A percentile compares a stretch with the other conserved stretches of the same genome.
Conservation (phyloP, 495 filamentous ascomycete species). For the Cenococcum geophilum region DNA sequence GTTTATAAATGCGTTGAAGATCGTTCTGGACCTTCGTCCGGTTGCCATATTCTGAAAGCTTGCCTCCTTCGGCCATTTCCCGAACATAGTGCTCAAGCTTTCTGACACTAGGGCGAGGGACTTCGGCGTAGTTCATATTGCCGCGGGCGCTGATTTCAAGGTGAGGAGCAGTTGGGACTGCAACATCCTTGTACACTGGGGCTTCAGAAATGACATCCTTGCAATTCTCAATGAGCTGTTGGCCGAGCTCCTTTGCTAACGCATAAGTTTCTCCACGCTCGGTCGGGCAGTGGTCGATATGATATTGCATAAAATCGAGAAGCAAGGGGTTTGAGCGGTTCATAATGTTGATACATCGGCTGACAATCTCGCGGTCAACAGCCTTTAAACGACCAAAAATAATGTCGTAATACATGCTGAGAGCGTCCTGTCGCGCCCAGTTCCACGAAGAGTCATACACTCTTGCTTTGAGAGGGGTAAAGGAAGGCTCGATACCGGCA, state of each 20-base stretch:
- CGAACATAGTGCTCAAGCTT: conserved; percentile 98
- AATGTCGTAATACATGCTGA: conserved; percentile 99
- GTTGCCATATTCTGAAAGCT: conserved; percentile 97
- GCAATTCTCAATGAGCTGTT: conserved; percentile 95
- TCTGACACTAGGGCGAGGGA: conserved; percentile 79
- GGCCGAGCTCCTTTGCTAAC: conserved; percentile 90
- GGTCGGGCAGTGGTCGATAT: conserved; percentile 97
- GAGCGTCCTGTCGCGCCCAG: conserved; percentile 94
- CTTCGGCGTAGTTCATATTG: conserved; percentile 82
- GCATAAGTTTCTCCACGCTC: conserved; percentile 96
- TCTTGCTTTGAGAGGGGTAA: conserved; percentile 87
- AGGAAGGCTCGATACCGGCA: conserved; percentile 85
- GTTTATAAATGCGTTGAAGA: conserved; percentile 86
- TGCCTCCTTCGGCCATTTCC: conserved; percentile 97
- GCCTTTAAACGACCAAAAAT: conserved; percentile 92
- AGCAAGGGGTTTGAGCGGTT: conserved; percentile 94
- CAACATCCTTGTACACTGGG: conserved; percentile 93
- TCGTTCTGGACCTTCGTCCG: conserved; percentile 96
- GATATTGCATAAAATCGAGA: conserved; percentile 99
- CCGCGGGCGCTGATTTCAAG: conserved; percentile 85
- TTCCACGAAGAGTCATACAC: conserved; percentile 99
- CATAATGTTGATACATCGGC: conserved; percentile 97
- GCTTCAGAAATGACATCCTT: conserved; percentile 76
- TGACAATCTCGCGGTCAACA: conserved; percentile 96
- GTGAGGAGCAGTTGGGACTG: conserved; percentile 82